Evolutionary conservation across 169 alveolate genomes (phyloP).

Genomic region (Hammondia hammondi): DNA sequence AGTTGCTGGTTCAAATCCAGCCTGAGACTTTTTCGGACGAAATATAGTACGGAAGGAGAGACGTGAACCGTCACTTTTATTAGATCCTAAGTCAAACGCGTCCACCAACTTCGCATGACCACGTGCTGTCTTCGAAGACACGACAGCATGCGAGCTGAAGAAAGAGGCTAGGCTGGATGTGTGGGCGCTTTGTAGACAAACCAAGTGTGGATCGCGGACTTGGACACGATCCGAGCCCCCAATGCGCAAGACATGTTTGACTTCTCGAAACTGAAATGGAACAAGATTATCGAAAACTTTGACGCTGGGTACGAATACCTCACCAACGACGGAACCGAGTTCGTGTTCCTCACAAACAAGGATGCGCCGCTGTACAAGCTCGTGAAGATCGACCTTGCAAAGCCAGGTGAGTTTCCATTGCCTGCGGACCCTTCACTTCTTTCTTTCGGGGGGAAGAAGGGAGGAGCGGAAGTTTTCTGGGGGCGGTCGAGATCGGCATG

Average conservation of each 20-base stretch:
- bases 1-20: too few relatives aligned
- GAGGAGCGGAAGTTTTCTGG: too few relatives aligned
- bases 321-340: slow-evolving; percentile 48
- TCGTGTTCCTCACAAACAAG: slow-evolving; percentile 46
- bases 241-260: background rate
- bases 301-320: slow-evolving; percentile 49
- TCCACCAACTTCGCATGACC: background rate
- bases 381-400: background rate
- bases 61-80: too few relatives aligned
- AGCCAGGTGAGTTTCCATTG: slow-evolving; percentile 14
- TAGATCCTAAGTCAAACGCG: too few relatives aligned
- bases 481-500: too few relatives aligned
- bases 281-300: slow-evolving; percentile 22
- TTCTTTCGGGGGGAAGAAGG: too few relatives aligned
- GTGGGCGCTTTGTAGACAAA: slow-evolving; percentile 16
- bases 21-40: too few relatives aligned
- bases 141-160: background rate
- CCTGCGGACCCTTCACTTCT: background rate
- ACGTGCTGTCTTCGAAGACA: background rate
- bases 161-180: background rate
- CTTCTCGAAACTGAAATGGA: slow-evolving; percentile 32
- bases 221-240: background rate
- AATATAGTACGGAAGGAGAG: too few relatives aligned
- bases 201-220: slow-evolving; percentile 59
- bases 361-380: slow-evolving; percentile 57